Conservation (phyloP, 1,284 basidiomycete genomes). For the Malassezia globosa region DNA sequence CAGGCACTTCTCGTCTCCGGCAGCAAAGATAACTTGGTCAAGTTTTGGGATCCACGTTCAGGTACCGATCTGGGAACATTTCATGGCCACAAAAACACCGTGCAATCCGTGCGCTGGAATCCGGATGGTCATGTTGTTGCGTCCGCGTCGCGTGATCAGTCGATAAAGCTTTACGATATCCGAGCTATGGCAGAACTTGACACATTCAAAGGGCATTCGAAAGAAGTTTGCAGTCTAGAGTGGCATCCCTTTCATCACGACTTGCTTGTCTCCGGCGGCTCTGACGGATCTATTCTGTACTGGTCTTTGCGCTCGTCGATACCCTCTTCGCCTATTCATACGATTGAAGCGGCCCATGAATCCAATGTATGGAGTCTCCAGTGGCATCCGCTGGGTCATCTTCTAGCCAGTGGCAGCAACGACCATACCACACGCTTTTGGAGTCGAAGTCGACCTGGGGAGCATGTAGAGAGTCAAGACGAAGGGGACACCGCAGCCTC, state of each 20-base stretch:
- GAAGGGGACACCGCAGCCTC: no score
- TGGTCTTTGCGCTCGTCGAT: conserved; percentile 59
- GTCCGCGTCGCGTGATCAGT: conserved; percentile 84
- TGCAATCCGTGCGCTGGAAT: conserved; percentile 83
- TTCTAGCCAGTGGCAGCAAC: conserved; percentile 82
- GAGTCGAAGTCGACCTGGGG: conserved; percentile 70
- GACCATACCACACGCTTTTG: conserved; percentile 97
- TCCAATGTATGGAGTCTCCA: conserved; percentile 90
- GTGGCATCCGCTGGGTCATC: conserved; percentile 89
- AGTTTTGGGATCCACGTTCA: conserved; percentile 84
- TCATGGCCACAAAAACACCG: conserved; percentile 92
- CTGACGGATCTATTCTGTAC: conserved; percentile 80
- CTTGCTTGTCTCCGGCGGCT: conserved; percentile 80
- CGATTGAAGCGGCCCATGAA: conserved; percentile 84
- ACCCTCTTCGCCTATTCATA: conserved; percentile 57
- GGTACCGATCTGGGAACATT: conserved; percentile 31
- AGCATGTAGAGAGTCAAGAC: conserved; percentile 7
- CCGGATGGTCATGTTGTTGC: conserved; percentile 77
- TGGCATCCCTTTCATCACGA: conserved; percentile 89
- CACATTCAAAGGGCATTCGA: conserved; percentile 82
- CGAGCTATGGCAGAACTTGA: conserved; percentile 90
- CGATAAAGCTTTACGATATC: conserved; percentile 92
- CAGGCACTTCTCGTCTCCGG: conserved; percentile 84
- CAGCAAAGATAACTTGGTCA: conserved; percentile 93
- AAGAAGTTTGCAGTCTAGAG: conserved; percentile 88